Evolutionary conservation across 352 stramenopile species (phyloP), one percentile per base, ranked within the genome.

Genomic region (Lagenidium sp.): DNA sequence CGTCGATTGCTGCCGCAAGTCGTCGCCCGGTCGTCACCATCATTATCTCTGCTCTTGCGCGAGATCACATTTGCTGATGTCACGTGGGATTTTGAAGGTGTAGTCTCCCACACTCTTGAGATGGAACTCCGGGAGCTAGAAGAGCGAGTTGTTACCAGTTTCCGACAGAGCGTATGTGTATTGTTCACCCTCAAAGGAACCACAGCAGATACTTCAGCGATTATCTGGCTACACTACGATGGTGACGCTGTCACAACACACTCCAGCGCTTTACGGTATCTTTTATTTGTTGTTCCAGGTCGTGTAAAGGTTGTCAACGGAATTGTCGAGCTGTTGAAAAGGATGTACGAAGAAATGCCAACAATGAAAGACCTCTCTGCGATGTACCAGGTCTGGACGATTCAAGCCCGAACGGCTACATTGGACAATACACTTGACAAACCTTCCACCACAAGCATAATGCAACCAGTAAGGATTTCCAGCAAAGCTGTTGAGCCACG

Each of bases 231-330:
- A 3, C 25, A 18, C 0, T 26, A 49, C 12, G 34, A 51, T 11
- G 19, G 29, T 25, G 18, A 26, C 25, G 44, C 12, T 22, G 45
- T 21, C 20, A 21, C 24, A 11, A 25, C 24, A 18, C 24, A 30
- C 12, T 52, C 38, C 41, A 40, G 20, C 16, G 45, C 19, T 45
- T 44, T 52, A 38, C 49, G 39, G 21, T 66, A 66, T 34, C 36
- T 89, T 28, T 20, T 89, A 11, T 89, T 84, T 20, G 55, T 77
- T 0, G 81, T 61, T 30, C 76, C 76, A 24, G 76, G 73, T 2
- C 59, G 70, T 13, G 61, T 86, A 16, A 89, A 89, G 42, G 56
- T 86, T 26, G 62, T 85, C 6, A 82, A 75, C 41, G 76, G 18
- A n/a, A 19, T 74, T 2, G 19, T 34, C 1, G 69, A 79, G 23